phyloP scores from a whole-genome alignment of 805 yeast genomes.

The Kluyveromyces lactis region DNA sequence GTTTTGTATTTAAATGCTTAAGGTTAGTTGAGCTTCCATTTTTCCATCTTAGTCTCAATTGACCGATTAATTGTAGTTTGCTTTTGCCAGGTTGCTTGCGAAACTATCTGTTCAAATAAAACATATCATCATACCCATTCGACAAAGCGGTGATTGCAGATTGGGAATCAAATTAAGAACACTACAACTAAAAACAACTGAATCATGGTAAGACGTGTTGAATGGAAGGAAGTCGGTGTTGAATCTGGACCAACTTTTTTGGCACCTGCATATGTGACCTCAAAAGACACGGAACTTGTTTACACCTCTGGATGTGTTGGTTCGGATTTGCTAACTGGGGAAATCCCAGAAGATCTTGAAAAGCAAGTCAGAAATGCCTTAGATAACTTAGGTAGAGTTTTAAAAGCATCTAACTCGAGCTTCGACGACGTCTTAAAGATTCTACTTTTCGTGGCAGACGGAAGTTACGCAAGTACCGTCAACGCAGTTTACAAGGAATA shows the following conservation, averaged over 20 bases:
- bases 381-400: conserved; percentile 32
- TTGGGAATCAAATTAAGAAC: too few relatives aligned
- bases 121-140: too few relatives aligned
- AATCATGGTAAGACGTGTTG: conserved; percentile 23
- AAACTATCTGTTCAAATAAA: too few relatives aligned
- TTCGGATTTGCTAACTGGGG: conserved; percentile 31
- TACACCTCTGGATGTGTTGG: conserved; percentile 43
- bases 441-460: conserved; percentile 37
- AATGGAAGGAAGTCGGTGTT: conserved; percentile 29
- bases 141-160: too few relatives aligned
- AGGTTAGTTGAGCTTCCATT: too few relatives aligned
- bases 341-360: conserved; percentile 33
- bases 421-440: conserved; percentile 41
- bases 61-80: too few relatives aligned
- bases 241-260: conserved; percentile 23
- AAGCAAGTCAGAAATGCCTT: conserved; percentile 40
- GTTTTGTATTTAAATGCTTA: too few relatives aligned
- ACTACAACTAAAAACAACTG: background rate
- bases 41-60: too few relatives aligned
- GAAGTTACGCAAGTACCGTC: conserved; percentile 34
- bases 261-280: conserved; percentile 31
- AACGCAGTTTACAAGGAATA: conserved; percentile 38
- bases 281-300: conserved; percentile 33
- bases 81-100: too few relatives aligned
- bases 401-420: conserved; percentile 35